Base-by-base conservation (phyloP, 1,284 basidiomycete genomes). In the Cutaneotrichosporon cavernicola region DNA sequence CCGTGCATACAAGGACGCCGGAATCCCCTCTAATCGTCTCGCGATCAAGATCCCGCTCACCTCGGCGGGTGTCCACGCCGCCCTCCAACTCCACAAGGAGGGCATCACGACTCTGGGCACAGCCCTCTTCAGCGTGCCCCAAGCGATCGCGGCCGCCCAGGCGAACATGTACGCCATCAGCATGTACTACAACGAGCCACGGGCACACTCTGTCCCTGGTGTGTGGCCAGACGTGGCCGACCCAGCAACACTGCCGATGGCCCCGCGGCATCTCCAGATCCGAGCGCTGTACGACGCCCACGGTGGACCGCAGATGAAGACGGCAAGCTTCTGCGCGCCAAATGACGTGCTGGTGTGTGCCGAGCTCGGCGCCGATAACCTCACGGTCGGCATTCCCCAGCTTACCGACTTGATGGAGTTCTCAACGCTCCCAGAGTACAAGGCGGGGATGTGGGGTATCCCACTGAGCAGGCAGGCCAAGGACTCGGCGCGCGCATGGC, bases 11-110 rank as follows among this genome's bases (percentile, higher is more conserved):
- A 67, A 67, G n/a, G 65, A 61, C 3, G 68, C 62, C 14, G 69
- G 70, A 10, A 69, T 72, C 51, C 11, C 61, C 13, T 58, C 56
- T 40, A 70, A 73, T 26, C 70, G 74, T 6, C 71, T 71, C 63
- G 73, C 71, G 62, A 73, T 79, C 73, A 79, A 79, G 72, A 72
- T 79, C 56, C 72, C 76, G 22, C 61, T 66, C 22, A 79, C 74
- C 2, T 65, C 68, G 8, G 68, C 75, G 0, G 76, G 75, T 5
- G 69, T 79, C 52, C 64, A 63, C 8, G 77, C 77, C 8, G 72
- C 75, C 36, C 62, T 43, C 47, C 26, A 49, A 16, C 64, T 72
- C 13, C 36, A 65, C 22, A 60, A 69, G 36, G 72, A 75, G 22
- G 76, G 75, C 40, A 77, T 79, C 56, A 31, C 65, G 13, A 79